Evolutionary conservation across 208 protist species (phyloP), one percentile per base, ranked within the genome.

Genomic region (Acanthamoeba healyi): DNA sequence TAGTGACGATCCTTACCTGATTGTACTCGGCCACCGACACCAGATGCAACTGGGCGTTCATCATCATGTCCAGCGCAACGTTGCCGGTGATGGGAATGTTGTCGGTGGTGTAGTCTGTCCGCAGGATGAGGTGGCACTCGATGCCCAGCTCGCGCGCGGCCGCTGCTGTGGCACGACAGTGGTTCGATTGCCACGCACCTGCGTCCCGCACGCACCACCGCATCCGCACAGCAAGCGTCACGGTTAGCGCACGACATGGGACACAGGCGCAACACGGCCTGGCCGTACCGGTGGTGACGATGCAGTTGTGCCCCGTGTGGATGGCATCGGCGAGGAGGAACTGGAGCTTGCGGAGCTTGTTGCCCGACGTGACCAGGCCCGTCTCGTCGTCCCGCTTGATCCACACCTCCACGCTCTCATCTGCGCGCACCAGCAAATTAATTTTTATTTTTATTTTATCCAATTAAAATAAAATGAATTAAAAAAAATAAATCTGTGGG

Each of bases 301-400:
- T 67, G 29, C 44, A 67, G 36, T 94, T 86, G 40, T 40, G 14
- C 22, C 65, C 74, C 26, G 56, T 7, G 29, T 49, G 32, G 12
- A 92, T 2, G 19, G 95, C 95, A 32, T 94, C 95, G 32, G 74
- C 87, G 15, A 96, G 42, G 2, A 96, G 89, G 65, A 96, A 95
- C 58, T 96, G 94, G 15, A 96, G 94, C 94, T 96, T 96, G 46
- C 95, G 92, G 17, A 94, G 58, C 58, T 96, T 96, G 87, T 96
- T 96, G 56, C 95, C 95, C 4, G 32, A 65, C 86, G 94, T 90
- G 12, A 56, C 44, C 29, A 34, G 5, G 7, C 95, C 95, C 1
- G 77, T 94, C 42, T 87, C 29, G 38, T 95, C 92, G 87, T 96
- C 95, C 9, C 92, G 94, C 70, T 96, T 96, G 84, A 96, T 94